Percentiles rank a stretch among this genome's conserved stretches.
These are phyloP conservation scores for Cryphonectria radicalis DNA, from an alignment of 2,329 filamentous ascomycete species.

Conservation along the genomic window DNA sequence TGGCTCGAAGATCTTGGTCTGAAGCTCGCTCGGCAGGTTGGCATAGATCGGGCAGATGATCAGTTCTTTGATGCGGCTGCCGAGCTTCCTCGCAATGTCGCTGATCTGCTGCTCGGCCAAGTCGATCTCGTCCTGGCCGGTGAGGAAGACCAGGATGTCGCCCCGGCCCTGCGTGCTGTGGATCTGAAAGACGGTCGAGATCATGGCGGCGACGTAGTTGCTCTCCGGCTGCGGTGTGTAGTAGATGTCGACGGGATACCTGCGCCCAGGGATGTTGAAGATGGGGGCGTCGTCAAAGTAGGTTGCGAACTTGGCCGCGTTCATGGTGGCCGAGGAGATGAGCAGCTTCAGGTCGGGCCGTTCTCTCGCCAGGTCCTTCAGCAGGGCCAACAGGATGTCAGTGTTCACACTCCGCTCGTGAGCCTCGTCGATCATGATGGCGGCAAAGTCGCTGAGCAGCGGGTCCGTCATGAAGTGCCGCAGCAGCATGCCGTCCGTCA, in stretches of 20 bases:
- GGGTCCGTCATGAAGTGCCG: conserved; percentile 90
- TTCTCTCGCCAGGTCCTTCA: conserved; percentile 85
- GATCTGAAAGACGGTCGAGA: conserved; percentile 94
- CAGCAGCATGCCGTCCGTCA: conserved; percentile 96
- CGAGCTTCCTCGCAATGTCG: conserved; percentile 85
- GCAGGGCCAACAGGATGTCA: conserved; percentile 83
- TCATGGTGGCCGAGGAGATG: conserved; percentile 93
- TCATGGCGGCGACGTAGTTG: conserved; percentile 88
- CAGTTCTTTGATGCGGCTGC: conserved; percentile 81
- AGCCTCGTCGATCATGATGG: conserved; percentile 95
- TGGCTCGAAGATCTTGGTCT: conserved; percentile 92
- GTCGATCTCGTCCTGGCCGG: conserved; percentile 95
- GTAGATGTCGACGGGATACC: conserved; percentile 89
- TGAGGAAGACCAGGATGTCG: conserved; percentile 93
- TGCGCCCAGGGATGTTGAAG: conserved; percentile 89
- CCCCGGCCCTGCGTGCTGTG: conserved; percentile 84
- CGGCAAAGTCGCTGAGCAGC: conserved; percentile 79
- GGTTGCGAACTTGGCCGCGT: conserved; percentile 86
- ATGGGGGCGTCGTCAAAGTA: conserved; percentile 95
- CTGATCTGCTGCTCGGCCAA: conserved; percentile 81
- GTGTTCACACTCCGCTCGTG: conserved; percentile 93
- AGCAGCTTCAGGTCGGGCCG: conserved; percentile 86
- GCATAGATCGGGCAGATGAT: conserved; percentile 94
- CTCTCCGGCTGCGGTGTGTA: conserved; percentile 90
- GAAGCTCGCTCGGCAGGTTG: conserved; percentile 86